These are phyloP conservation scores for Endotrypanum monterogeii DNA, from an alignment of 208 protist species.

Conservation along the genomic window DNA sequence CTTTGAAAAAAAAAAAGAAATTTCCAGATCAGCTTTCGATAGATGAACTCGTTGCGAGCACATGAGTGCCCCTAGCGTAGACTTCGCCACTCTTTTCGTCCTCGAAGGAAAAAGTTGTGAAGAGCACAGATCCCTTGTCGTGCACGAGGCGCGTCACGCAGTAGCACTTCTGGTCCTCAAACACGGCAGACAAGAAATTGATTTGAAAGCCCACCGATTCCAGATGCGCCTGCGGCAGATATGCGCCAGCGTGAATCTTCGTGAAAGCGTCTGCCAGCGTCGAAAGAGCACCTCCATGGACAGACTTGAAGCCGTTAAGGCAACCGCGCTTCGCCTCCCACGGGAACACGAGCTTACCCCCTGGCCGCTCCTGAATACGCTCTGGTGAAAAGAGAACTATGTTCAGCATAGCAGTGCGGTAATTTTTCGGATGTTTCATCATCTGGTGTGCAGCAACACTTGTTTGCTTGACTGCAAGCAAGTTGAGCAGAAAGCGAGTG, in stretches of 20 bases:
- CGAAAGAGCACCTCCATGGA: slow-evolving; percentile 85
- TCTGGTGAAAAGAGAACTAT: slow-evolving; percentile 67
- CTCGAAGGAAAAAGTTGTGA: slow-evolving; percentile 81
- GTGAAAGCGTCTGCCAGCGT: slow-evolving; percentile 85
- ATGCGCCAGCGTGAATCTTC: slow-evolving; percentile 58
- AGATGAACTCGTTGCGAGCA: slow-evolving; percentile 25
- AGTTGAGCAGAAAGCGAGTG: slow-evolving; percentile 26
- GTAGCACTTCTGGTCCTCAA: slow-evolving; percentile 58
- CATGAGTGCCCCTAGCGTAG: slow-evolving; percentile 75
- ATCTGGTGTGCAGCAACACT: slow-evolving; percentile 44
- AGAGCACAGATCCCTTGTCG: slow-evolving; percentile 41
- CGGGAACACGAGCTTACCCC: slow-evolving; percentile 61
- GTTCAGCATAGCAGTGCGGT: slow-evolving; percentile 54
- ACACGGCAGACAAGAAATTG: slow-evolving; percentile 74
- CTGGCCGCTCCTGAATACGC: slow-evolving; percentile 34
- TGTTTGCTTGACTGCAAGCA: slow-evolving; percentile 29
- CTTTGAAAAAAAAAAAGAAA: not conserved
- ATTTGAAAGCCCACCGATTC: slow-evolving; percentile 84
- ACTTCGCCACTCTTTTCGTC: slow-evolving; percentile 59
- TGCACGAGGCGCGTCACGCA: slow-evolving; percentile 75
- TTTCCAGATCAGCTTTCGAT: not conserved
- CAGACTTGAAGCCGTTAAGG: slow-evolving; percentile 81
- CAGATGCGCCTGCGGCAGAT: slow-evolving; percentile 20
- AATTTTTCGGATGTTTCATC: slow-evolving; percentile 34
- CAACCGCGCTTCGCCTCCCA: slow-evolving; percentile 50